These are phyloP conservation scores for Chlorella vulgaris DNA, from an alignment of 139 green algal species.

Conservation along the genomic window DNA sequence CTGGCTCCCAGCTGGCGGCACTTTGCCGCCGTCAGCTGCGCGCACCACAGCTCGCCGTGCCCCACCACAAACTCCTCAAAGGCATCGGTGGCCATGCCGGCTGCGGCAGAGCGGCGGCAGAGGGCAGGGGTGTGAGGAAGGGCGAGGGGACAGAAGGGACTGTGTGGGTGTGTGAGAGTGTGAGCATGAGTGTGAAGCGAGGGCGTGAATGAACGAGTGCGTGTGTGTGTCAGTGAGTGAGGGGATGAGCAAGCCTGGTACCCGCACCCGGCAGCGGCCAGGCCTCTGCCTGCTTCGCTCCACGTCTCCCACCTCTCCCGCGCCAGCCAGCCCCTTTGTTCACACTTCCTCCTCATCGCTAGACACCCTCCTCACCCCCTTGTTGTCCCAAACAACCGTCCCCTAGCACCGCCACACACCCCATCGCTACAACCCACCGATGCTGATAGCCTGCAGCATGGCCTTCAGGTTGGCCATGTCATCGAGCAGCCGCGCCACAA, in stretches of 20 bases:
- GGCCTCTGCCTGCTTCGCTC: too few species aligned
- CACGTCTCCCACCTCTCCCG: too few species aligned
- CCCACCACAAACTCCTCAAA: conserved; percentile 98
- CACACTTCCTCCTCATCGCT: too few species aligned
- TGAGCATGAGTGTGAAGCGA: too few species aligned
- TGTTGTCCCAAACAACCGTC: too few species aligned
- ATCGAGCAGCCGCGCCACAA: conserved; percentile 76
- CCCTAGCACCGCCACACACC: not conserved
- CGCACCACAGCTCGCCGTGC: conserved; percentile 98
- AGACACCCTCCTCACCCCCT: too few species aligned
- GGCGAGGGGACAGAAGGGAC: not conserved
- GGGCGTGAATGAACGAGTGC: too few species aligned
- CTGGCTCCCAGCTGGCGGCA: conserved; percentile 66
- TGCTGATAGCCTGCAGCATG: conserved; percentile 92
- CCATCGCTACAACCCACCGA: conserved; percentile 57
- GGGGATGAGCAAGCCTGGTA: too few species aligned
- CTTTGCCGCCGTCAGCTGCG: conserved; percentile 75
- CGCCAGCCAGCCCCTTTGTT: too few species aligned
- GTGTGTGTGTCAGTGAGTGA: too few species aligned
- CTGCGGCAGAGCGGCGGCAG: too few species aligned
- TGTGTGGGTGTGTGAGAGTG: not conserved
- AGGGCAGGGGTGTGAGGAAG: not conserved
- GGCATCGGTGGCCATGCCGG: conserved; percentile 85
- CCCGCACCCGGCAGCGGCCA: too few species aligned
- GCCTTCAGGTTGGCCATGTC: conserved; percentile 93